Conservation (phyloP, 129 eudicot genomes). For the Flaveria trinervia region DNA sequence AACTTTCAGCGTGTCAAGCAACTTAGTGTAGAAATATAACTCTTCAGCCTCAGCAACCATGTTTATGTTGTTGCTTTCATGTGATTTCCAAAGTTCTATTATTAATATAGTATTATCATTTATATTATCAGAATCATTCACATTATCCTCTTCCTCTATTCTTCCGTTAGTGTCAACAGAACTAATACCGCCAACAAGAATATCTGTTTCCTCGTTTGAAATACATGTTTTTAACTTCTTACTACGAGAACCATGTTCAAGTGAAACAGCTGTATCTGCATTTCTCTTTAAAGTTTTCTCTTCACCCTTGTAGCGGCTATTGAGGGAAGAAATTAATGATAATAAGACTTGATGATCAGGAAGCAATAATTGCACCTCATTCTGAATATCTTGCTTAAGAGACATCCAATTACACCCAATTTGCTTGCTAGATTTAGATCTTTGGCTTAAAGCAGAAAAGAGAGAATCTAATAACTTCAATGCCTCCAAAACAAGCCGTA, state of each 20-base stretch:
- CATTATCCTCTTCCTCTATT: constrained; percentile 29
- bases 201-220: constrained; percentile 66
- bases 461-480: constrained; percentile 65
- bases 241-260: constrained; percentile 25
- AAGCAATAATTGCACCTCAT: constrained; percentile 64
- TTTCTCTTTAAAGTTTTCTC: constrained; percentile 51
- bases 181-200: constrained; percentile 72
- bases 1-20: constrained; percentile 69
- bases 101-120: constrained; percentile 33
- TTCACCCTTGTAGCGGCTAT: constrained; percentile 49
- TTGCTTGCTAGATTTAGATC: constrained; percentile 38
- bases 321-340: constrained; percentile 62
- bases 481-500: constrained; percentile 72
- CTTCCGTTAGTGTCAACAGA: constrained; percentile 39
- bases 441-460: constrained; percentile 44
- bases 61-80: constrained; percentile 26
- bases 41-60: constrained; percentile 49
- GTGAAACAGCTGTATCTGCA: constrained; percentile 42
- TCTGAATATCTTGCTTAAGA: constrained; percentile 64
- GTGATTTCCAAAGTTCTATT: constrained; percentile 65
- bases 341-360: constrained; percentile 91
- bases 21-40: constrained; percentile 65
- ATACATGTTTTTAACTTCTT: constrained; percentile 54
- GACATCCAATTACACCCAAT: constrained; percentile 43
- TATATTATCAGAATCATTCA: constrained; percentile 36